phyloP scores from a whole-genome alignment of 306 rosid genomes.

The Sindora glabra region DNA sequence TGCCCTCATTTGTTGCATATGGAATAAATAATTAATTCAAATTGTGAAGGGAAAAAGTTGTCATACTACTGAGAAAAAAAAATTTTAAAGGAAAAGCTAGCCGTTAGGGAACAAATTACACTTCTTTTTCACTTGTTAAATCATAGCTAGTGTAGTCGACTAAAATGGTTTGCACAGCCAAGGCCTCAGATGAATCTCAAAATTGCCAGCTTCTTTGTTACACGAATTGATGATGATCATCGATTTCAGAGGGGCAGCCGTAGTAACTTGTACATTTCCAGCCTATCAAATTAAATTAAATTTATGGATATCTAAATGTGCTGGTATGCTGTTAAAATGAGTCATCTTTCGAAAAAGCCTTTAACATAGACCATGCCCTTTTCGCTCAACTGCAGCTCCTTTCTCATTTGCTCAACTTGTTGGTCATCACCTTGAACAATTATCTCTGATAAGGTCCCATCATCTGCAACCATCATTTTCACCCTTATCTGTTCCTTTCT shows the following conservation, averaged over 20 bases:
- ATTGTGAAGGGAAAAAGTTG: too few relatives aligned
- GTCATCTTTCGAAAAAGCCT: constrained; percentile 50
- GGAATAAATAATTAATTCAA: too few relatives aligned
- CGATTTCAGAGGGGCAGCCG: not conserved
- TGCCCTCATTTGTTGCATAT: too few relatives aligned
- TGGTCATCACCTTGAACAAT: constrained; percentile 84
- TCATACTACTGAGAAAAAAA: too few relatives aligned
- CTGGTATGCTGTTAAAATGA: not conserved
- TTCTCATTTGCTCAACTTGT: constrained; percentile 76
- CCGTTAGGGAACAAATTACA: too few relatives aligned
- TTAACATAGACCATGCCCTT: constrained; percentile 83
- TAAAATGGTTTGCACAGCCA: not conserved
- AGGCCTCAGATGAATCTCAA: not conserved
- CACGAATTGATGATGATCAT: not conserved
- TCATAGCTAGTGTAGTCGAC: too few relatives aligned
- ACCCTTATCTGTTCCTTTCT: constrained; percentile 82
- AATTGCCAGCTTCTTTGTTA: not conserved
- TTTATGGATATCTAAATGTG: not conserved
- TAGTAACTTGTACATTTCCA: not conserved
- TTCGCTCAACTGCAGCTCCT: constrained; percentile 63
- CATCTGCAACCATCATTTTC: constrained; percentile 51
- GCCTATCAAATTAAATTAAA: not conserved
- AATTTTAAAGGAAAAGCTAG: too few relatives aligned
- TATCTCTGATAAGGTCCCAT: constrained; percentile 48
- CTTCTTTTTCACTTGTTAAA: too few relatives aligned